phyloP scores from a whole-genome alignment of 768 basidiomycete species.

The Amanita pallidorosea region DNA sequence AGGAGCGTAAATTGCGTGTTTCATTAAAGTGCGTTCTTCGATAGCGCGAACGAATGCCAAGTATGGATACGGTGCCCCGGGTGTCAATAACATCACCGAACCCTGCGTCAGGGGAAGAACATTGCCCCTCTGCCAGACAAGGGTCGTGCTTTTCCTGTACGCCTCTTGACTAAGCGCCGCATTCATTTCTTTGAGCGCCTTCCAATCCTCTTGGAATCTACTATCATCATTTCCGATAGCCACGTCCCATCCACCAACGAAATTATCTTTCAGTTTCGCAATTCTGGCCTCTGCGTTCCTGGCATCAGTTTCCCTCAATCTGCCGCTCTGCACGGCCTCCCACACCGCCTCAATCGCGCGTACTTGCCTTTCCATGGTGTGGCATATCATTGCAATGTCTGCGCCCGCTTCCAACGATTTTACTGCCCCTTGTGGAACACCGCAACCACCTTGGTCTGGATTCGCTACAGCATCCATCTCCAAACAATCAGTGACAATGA shows the following conservation, averaged over 20 bases:
- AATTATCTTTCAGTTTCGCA: constrained; percentile 35
- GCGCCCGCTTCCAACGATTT: constrained; percentile 50
- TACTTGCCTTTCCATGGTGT: constrained; percentile 41
- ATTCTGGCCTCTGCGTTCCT: constrained; percentile 35
- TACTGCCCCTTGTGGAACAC: constrained; percentile 44
- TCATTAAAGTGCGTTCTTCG: constrained; percentile 10
- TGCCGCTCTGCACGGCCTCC: constrained; percentile 34
- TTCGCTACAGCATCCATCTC: constrained; percentile 67
- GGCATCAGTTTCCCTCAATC: constrained; percentile 27
- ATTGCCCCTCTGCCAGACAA: constrained; percentile 29
- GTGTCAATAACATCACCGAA: constrained; percentile 41
- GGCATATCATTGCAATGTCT: constrained; percentile 70
- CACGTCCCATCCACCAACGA: constrained; percentile 34
- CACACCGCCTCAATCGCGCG: constrained; percentile 44
- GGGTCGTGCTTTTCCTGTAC: constrained; percentile 35
- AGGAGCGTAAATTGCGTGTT: too few species aligned
- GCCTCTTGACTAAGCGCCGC: constrained; percentile 30
- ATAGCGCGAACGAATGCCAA: constrained; percentile 34
- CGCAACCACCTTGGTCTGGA: constrained; percentile 30
- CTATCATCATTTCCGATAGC: too few species aligned
- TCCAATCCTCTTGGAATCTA: constrained; percentile 17
- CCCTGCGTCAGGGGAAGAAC: constrained; percentile 23
- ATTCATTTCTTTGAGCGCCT: constrained; percentile 26
- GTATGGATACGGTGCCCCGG: constrained; percentile 37
- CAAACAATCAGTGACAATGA: constrained; percentile 65